phyloP scores from a whole-genome alignment of 768 basidiomycete genomes.

The Mycena filopes region DNA sequence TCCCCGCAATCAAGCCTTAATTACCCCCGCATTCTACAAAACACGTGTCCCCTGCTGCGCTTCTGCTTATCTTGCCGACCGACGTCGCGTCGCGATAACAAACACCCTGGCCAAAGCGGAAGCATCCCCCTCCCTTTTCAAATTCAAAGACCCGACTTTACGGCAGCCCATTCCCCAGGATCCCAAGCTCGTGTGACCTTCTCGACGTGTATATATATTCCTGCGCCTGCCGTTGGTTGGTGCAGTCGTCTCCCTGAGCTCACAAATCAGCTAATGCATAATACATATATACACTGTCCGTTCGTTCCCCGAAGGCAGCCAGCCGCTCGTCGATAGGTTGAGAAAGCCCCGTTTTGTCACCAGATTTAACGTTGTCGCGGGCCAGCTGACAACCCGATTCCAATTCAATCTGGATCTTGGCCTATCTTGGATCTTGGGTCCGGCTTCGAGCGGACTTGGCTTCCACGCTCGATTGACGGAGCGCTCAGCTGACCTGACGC shows the following conservation, averaged over 20 bases:
- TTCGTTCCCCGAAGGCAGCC: not conserved
- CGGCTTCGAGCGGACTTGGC: not conserved
- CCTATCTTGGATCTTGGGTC: slow-evolving; percentile 1
- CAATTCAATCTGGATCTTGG: slow-evolving; percentile 16
- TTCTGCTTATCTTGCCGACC: not conserved
- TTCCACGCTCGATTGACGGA: slow-evolving; percentile 4
- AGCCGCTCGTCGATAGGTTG: not conserved
- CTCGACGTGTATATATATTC: not conserved
- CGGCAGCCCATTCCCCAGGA: slow-evolving; percentile 1
- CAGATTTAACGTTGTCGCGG: not conserved
- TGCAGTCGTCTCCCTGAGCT: not conserved
- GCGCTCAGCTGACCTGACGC: slow-evolving; percentile 23
- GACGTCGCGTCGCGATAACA: not conserved
- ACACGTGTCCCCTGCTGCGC: slow-evolving; percentile 1
- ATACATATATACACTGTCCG: no score
- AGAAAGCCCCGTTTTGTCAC: not conserved
- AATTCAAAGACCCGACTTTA: not conserved
- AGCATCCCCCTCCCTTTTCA: no score
- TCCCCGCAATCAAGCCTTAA: slow-evolving; percentile 14
- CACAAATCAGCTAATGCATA: not conserved
- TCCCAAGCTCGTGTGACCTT: slow-evolving; percentile 6
- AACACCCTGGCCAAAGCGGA: no score
- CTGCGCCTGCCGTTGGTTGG: not conserved
- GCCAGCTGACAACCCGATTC: slow-evolving; percentile 6
- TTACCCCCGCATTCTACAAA: slow-evolving; percentile 11